Evolutionary conservation across 129 eudicot species (phyloP).

Genomic region (Lactuca saligna): DNA sequence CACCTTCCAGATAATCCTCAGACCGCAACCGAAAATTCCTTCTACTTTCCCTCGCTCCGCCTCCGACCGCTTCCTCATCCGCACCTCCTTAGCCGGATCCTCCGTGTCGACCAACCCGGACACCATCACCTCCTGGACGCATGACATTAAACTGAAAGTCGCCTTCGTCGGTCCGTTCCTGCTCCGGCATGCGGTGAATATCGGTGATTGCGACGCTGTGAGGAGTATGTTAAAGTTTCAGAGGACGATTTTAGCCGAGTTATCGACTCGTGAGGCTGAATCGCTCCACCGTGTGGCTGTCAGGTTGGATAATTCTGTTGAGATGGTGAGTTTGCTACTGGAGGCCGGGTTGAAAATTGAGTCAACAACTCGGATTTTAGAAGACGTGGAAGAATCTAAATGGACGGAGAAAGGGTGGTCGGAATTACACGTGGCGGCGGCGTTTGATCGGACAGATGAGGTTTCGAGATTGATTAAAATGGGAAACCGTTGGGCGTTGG

Average conservation of each 20-base stretch:
- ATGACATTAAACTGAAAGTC: constrained; percentile 62
- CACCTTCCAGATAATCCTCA: constrained; percentile 68
- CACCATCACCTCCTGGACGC: constrained; percentile 18
- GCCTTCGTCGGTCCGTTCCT: constrained; percentile 61
- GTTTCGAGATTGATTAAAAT: constrained; percentile 37
- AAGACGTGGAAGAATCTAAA: constrained; percentile 21
- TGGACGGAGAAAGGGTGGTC: constrained; percentile 57
- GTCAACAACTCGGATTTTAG: constrained; percentile 9
- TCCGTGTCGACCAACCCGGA: constrained; percentile 37
- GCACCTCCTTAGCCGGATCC: constrained; percentile 36
- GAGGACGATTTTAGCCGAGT: constrained; percentile 37
- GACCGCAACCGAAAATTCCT: constrained; percentile 66
- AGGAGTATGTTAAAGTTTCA: constrained; percentile 50
- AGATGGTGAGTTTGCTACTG: constrained; percentile 43
- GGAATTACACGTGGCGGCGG: constrained; percentile 57
- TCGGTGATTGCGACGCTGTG: constrained; percentile 44
- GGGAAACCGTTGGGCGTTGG: constrained; percentile 40
- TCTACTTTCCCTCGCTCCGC: constrained; percentile 58
- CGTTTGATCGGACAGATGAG: constrained; percentile 53
- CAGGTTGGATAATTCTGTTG: constrained; percentile 47
- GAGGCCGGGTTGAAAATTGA: constrained; percentile 48
- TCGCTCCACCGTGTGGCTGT: constrained; percentile 45
- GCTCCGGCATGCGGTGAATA: constrained; percentile 51
- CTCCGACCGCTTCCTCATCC: constrained; percentile 64
- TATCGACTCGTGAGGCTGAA: constrained; percentile 52